These are phyloP conservation scores for Akanthomyces uredinophilus DNA, from an alignment of 2,329 filamentous ascomycete genomes.

Conservation along the genomic window DNA sequence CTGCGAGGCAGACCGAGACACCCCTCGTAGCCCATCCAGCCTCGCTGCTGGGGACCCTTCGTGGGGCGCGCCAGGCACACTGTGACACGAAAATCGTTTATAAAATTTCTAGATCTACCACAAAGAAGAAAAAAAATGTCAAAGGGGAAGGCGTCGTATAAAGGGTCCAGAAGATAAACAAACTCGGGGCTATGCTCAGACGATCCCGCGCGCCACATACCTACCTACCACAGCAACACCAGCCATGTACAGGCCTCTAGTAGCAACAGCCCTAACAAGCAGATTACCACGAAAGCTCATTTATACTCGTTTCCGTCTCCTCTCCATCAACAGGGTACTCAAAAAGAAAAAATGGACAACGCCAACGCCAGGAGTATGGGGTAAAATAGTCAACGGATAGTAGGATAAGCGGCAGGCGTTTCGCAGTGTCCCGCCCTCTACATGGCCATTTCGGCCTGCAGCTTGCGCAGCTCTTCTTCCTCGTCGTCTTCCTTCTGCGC, in stretches of 20 bases:
- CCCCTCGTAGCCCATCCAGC: too few species aligned
- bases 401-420: neutral
- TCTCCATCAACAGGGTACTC: neutral
- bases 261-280: neutral
- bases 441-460: constrained; percentile 98
- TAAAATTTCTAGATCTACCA: constrained; percentile 7
- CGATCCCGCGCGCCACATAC: neutral
- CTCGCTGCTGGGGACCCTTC: too few species aligned
- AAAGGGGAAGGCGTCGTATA: neutral
- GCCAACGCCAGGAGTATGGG: constrained; percentile 3
- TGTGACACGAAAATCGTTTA: neutral
- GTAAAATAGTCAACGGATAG: constrained; percentile 13
- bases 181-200: constrained; percentile 3
- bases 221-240: neutral
- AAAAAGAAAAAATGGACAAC: constrained; percentile 20
- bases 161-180: neutral
- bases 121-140: neutral
- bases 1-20: neutral
- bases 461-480: constrained; percentile 85
- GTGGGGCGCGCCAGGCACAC: too few species aligned
- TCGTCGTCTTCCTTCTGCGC: constrained; percentile 72
- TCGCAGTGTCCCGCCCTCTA: constrained; percentile 36
- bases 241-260: neutral
- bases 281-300: neutral
- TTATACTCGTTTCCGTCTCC: neutral